Base-by-base conservation (phyloP, 1,139 yeast species). In the Hyphopichia khmerensis region DNA sequence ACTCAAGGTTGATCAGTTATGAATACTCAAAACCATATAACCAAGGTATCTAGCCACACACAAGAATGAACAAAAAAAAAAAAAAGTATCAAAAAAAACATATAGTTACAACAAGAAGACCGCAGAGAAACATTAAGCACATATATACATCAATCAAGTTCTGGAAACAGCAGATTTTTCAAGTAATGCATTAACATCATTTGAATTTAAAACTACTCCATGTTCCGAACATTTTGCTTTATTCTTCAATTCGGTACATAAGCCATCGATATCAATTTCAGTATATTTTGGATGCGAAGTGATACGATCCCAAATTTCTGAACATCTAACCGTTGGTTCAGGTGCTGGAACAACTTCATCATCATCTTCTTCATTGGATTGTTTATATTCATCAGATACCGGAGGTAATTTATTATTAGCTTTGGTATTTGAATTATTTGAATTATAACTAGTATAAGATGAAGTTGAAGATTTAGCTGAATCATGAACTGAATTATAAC, bases 171-270 rank as follows among this genome's bases (percentile, higher is more conserved):
- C 67, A 19, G 72, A 65, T 45, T 64, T 64, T 46, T 73, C 75
- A 45, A 87, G 67, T 35, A 85, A 80, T 36, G 69, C 67, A 51
- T 86, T 86, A 31, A 93, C 93, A 58, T 90, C 97, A 29, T 75
- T 68, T 43, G 87, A 84, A 48, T 86, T 83, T 29, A 93, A 79
- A 32, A 93, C 95, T 27, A 87, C 97, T 13, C 98, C 98, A 44
- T 75, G 72, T 57, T 91, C 97, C 4, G 96, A 84, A 69, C 99
- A 93, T 65, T 89, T 90, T n/a, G 98, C 98, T 75, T 91, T 93
- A 35, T 82, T 68, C 65, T 91, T 85, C 60, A 93, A 76, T 64
- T 93, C 99, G 33, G 69, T 63, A 74, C 99, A 93, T 57, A 93
- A 77, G 2, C 96, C 95, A 60, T 91, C 97, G 50, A 93, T 90